A percentile compares a stretch with the other conserved stretches of the same genome.
Conservation (phyloP, 345 rosid genomes). For the Gossypium longicalyx region DNA sequence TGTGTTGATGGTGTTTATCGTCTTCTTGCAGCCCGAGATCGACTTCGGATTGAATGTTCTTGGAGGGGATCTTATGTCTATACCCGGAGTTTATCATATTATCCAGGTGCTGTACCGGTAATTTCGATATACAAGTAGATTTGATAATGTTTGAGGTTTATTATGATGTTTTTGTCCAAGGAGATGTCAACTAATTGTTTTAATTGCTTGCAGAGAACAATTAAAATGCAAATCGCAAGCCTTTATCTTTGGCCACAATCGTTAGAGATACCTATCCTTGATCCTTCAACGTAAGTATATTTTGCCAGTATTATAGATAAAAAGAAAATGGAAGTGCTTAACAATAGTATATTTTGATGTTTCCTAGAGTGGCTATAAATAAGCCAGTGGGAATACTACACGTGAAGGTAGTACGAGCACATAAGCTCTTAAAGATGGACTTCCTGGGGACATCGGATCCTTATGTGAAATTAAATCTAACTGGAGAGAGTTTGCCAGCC, state of each 20-base stretch:
- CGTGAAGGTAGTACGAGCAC: conserved; percentile 61
- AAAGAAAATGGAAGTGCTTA: too few species aligned
- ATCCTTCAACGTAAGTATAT: conserved; percentile 38
- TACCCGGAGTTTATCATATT: conserved; percentile 67
- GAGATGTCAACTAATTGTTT: neutral
- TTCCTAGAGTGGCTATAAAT: conserved; percentile 44
- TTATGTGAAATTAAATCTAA: conserved; percentile 56
- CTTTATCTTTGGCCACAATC: conserved; percentile 53
- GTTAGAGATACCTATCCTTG: conserved; percentile 43
- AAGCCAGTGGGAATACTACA: conserved; percentile 76
- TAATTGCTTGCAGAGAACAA: conserved; percentile 34
- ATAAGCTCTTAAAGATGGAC: conserved; percentile 57
- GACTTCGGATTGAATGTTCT: conserved; percentile 69
- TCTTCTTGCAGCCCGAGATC: conserved; percentile 56
- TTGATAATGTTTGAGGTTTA: neutral
- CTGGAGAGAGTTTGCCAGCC: conserved; percentile 54
- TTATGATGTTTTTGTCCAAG: neutral
- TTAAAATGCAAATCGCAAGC: conserved; percentile 39
- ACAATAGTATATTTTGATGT: neutral
- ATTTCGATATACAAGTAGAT: conserved; percentile 8
- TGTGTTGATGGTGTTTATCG: neutral
- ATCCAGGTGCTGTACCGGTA: conserved; percentile 75
- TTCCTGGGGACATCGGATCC: conserved; percentile 72
- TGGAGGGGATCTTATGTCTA: conserved; percentile 83
- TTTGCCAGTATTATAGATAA: too few species aligned